These are phyloP conservation scores for Chenopodium berlandieri DNA, from an alignment of 148 eudicot species.

Conservation along the genomic window DNA sequence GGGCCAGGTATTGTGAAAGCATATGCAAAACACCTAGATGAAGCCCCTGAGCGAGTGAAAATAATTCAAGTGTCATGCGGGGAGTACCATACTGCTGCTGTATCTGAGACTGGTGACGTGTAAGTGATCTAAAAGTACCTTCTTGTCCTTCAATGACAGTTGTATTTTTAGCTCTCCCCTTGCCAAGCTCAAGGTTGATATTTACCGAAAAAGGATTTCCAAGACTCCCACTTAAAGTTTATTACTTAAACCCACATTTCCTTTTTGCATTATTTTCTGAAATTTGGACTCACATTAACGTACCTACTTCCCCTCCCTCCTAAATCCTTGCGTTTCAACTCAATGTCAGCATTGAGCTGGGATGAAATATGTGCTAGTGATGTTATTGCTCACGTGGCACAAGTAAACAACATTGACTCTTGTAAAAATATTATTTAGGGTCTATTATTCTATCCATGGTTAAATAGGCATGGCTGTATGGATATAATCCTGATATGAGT, in stretches of 20 bases:
- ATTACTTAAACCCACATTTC: background rate
- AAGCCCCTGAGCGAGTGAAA: conserved; percentile 90
- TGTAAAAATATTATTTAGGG: too few relatives aligned
- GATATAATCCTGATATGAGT: background rate
- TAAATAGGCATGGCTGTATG: background rate
- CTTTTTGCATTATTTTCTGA: too few relatives aligned
- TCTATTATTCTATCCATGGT: background rate
- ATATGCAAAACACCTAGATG: conserved; percentile 85
- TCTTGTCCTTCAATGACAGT: conserved; percentile 10
- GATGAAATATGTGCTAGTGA: background rate
- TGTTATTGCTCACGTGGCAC: background rate
- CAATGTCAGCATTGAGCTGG: too few relatives aligned
- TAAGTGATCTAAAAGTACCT: conserved; percentile 61
- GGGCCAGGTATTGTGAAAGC: conserved; percentile 78
- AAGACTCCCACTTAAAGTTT: background rate
- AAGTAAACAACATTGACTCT: too few relatives aligned
- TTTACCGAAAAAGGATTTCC: background rate
- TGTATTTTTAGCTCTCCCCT: background rate
- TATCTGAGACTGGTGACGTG: conserved; percentile 92
- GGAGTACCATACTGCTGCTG: conserved; percentile 96
- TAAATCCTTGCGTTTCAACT: too few relatives aligned
- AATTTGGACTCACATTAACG: too few relatives aligned
- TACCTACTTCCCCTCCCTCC: too few relatives aligned
- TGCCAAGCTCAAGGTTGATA: background rate
- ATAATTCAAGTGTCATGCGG: conserved; percentile 87